These are phyloP conservation scores for Eleusine coracana DNA, from an alignment of 176 grass and related monocot genomes.

Conservation along the genomic window DNA sequence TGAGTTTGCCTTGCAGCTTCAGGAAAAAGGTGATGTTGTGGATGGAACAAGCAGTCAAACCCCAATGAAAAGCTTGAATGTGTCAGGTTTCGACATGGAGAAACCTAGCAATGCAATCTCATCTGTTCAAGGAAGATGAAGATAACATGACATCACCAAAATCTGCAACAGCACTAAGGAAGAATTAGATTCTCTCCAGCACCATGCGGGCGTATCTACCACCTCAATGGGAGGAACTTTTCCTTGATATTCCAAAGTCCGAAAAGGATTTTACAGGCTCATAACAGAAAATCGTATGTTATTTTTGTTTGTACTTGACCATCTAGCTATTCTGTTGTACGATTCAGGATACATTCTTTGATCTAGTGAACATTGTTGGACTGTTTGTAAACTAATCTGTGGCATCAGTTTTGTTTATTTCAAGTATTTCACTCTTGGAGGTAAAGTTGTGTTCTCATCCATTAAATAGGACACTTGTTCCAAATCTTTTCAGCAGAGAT, in stretches of 20 bases:
- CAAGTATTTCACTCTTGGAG: too few relatives aligned
- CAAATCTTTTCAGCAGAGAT: too few relatives aligned
- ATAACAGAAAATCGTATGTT: slow-evolving; percentile 24
- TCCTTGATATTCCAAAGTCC: slow-evolving; percentile 10
- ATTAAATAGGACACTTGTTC: too few relatives aligned
- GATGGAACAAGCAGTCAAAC: slow-evolving; percentile 38
- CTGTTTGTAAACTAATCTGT: slow-evolving; percentile 52
- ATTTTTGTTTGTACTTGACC: slow-evolving; percentile 29
- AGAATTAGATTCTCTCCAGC: slow-evolving; percentile 27
- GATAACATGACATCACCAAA: slow-evolving; percentile 27
- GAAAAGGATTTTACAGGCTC: slow-evolving; percentile 26
- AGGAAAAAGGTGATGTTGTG: slow-evolving; percentile 58
- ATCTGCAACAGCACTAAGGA: slow-evolving; percentile 20
- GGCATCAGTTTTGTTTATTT: background rate
- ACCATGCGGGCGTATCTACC: background rate
- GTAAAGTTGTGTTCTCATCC: too few relatives aligned
- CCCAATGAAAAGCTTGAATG: slow-evolving; percentile 46
- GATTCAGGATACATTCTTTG: slow-evolving; percentile 42
- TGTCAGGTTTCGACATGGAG: slow-evolving; percentile 8
- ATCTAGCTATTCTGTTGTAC: slow-evolving; percentile 44
- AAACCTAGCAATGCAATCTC: slow-evolving; percentile 41
- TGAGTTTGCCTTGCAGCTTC: slow-evolving; percentile 89
- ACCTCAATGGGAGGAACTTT: slow-evolving; percentile 30
- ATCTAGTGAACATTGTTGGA: slow-evolving; percentile 37
- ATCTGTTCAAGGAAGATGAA: slow-evolving; percentile 66